phyloP scores from a whole-genome alignment of 208 protist genomes.

The Leishmania amazonensis region DNA sequence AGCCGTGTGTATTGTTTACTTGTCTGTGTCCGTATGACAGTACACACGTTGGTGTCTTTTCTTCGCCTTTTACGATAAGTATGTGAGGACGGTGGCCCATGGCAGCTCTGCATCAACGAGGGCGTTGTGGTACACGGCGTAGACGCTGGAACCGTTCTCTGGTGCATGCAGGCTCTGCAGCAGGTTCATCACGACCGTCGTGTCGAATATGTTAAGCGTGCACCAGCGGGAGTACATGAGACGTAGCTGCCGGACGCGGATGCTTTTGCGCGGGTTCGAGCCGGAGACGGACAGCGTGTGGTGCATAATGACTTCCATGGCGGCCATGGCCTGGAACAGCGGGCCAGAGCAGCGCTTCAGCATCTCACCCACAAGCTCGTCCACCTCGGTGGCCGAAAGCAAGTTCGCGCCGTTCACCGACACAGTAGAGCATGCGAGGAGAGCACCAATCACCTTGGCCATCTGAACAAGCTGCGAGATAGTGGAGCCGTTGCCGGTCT shows the following conservation, averaged over 20 bases:
- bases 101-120: conserved; percentile 44
- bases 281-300: conserved; percentile 39
- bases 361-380: conserved; percentile 45
- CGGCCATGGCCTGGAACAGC: conserved; percentile 58
- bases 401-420: conserved; percentile 34
- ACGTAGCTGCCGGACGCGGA: conserved; percentile 49
- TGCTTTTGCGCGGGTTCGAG: conserved; percentile 24
- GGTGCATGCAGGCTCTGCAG: conserved; percentile 38
- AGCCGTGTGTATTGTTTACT: background rate
- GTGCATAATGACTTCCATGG: conserved; percentile 79
- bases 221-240: conserved; percentile 66
- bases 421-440: conserved; percentile 56
- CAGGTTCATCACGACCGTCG: conserved; percentile 39
- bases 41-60: background rate
- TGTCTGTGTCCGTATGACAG: background rate
- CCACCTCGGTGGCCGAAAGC: conserved; percentile 41
- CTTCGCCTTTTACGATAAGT: conserved; percentile 22
- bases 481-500: conserved; percentile 42
- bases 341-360: conserved; percentile 35
- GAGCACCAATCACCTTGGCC: conserved; percentile 66
- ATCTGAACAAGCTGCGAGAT: conserved; percentile 59
- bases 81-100: conserved; percentile 38
- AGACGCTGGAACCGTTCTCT: conserved; percentile 30
- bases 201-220: conserved; percentile 41
- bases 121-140: conserved; percentile 51